A percentile compares a stretch with the other conserved stretches of the same genome.
Evolutionary conservation across 2,329 filamentous ascomycete species (phyloP).

Genomic region (Fusarium sp.): DNA sequence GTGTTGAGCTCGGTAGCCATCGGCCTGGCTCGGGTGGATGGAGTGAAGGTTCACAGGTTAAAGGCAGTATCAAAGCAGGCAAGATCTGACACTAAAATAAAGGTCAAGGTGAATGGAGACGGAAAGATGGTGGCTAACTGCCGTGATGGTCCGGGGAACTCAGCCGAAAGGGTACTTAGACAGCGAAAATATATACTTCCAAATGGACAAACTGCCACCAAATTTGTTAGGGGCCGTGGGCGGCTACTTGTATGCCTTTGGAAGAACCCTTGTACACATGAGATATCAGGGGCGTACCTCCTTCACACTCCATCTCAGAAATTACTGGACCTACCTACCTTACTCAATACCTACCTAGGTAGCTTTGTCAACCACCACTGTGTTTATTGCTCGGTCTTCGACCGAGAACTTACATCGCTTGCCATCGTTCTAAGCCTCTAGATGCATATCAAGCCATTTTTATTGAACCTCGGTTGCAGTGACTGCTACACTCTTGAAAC

Average conservation of each 20-base stretch:
- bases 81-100: constrained; percentile 22
- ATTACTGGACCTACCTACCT: not conserved
- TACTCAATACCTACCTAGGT: not conserved
- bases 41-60: constrained; percentile 30
- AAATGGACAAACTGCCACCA: not conserved
- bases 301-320: not conserved
- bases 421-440: not conserved
- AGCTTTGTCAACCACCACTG: not conserved
- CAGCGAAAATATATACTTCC: not conserved
- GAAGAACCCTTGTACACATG: not conserved
- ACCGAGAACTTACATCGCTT: constrained; percentile 13
- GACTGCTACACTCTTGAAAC: not conserved
- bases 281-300: not conserved
- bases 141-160: not conserved
- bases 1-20: constrained; percentile 45
- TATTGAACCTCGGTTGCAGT: constrained; percentile 20
- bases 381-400: constrained; percentile 19
- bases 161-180: not conserved
- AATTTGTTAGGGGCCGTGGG: not conserved
- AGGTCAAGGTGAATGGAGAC: constrained; percentile 21
- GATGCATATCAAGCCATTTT: not conserved
- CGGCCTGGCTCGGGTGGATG: constrained; percentile 50
- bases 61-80: not conserved
- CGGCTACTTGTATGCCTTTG: not conserved
- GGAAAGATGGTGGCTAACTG: constrained; percentile 4